Evolutionary conservation across 371 early-diverging fungal genomes (phyloP), one percentile per base, ranked within the genome.

Genomic region (Homolaphlyctis polyrhiza): DNA sequence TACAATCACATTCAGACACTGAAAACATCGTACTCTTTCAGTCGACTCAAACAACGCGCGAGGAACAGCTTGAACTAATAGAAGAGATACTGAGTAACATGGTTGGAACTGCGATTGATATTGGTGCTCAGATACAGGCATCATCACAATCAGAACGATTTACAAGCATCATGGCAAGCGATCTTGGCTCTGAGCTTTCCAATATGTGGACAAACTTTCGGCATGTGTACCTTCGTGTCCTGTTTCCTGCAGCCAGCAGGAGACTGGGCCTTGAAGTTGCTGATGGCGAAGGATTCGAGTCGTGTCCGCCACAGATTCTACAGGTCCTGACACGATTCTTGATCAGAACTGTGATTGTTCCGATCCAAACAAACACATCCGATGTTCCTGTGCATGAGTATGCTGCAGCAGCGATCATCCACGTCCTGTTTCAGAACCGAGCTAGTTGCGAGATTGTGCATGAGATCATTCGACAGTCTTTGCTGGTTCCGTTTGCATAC

Each of bases 281-380:
- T 11, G 76, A 75, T 61, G 71, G 67, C 51, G 74, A 77, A 73
- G 76, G 89, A 18, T 91, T 89, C 63, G 72, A 81, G 16, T 65
- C 71, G 0, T 93, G 93, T 65, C 92, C 93, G 5, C 86, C 89
- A 1, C 81, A 82, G 21, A 80, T 91, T 4, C 76, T 93, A 2
- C 81, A 87, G 27, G 72, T 82, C 0, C 69, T 91, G 11, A 71
- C 91, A 11, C 67, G 79, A 5, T 93, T 93, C 68, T 64, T 91
- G 29, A 50, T 70, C 18, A 65, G 32, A 21, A 80, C 60, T 77
- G 77, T 67, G 47, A 29, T 23, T 48, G 33, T 39, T 0, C 45
- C 45, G 32, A 1, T 59, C 35, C n/a, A n/a, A n/a, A 18, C 48
- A 8, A 14, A 25, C 3, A 2, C n/a, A 33, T 35, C 39, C 2